Conservation (phyloP, 2,329 filamentous ascomycete species). For the Reticulascus tulasneorum region DNA sequence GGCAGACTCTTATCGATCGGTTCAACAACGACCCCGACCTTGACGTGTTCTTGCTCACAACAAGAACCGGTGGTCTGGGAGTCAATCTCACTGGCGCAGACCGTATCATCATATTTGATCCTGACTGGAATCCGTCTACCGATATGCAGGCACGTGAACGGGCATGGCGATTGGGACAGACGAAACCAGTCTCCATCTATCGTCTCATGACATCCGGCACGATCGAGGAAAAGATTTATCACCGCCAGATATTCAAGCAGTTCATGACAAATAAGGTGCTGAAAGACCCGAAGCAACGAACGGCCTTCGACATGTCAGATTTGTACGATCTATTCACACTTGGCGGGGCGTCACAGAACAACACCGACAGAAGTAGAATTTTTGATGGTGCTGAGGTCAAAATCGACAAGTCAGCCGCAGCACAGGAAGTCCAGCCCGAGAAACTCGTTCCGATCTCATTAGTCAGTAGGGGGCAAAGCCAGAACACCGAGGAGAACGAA, state of each 20-base stretch:
- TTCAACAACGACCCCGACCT: slow-evolving; percentile 81
- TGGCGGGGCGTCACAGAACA: slow-evolving; percentile 57
- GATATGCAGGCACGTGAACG: slow-evolving; percentile 93
- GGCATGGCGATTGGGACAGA: slow-evolving; percentile 94
- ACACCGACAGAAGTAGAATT: slow-evolving; percentile 78
- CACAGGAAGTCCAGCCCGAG: slow-evolving; percentile 17
- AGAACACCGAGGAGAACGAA: slow-evolving; percentile 23
- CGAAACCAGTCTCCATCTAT: slow-evolving; percentile 92
- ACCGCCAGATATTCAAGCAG: slow-evolving; percentile 97
- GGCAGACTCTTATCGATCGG: slow-evolving; percentile 86
- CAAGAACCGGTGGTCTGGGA: slow-evolving; percentile 89
- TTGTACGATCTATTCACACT: slow-evolving; percentile 89
- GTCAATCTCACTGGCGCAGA: slow-evolving; percentile 94
- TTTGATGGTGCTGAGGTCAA: slow-evolving; percentile 82
- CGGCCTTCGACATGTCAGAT: slow-evolving; percentile 85
- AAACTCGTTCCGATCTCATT: slow-evolving; percentile 9
- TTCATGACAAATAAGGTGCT: slow-evolving; percentile 96
- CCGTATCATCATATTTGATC: slow-evolving; percentile 96
- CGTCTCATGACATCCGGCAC: slow-evolving; percentile 97
- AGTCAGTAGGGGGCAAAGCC: neutral
- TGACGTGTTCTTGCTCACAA: slow-evolving; percentile 89
- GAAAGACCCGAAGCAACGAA: slow-evolving; percentile 87
- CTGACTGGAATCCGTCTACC: slow-evolving; percentile 97
- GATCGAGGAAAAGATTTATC: slow-evolving; percentile 98
- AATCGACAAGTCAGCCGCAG: slow-evolving; percentile 20